Evolutionary conservation across 2,329 filamentous ascomycete genomes (phyloP), one percentile per base, ranked within the genome.

Genomic region (Rutstroemia sydowiana): DNA sequence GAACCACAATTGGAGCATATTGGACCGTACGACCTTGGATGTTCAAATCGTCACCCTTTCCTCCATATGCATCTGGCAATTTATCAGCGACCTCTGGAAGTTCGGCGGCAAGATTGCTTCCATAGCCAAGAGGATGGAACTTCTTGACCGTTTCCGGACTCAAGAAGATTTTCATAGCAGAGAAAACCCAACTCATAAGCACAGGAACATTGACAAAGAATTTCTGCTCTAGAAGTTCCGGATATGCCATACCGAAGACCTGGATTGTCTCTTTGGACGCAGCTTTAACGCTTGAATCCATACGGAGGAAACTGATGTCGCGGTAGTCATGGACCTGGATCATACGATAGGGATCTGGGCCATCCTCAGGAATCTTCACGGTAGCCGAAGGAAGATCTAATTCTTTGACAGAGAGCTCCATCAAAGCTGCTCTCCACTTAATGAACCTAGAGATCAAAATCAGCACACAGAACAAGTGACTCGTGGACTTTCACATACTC

Each of bases 131-230:
- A 42, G 86, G 86, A 63, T 88, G 85, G 70, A 90, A 88, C 67
- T 90, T 90, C 72, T 84, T 84, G 59, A 86, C 76, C 1, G 87
- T 90, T 64, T 85, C 84, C 45, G 82, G 75, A 28, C 84, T 81
- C 40, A 90, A 73, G 67, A 91, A 85, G 16, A 88, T 70, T 73
- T 89, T 90, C 73, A 90, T 84, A 49, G 84, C 77, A 18, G 75
- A 73, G 67, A 87, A 90, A 66, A 90, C 79, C 76, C 91, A 96
- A 52, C 88, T 87, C 91, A 96, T 96, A 63, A 96, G 76, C 51
- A 84, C 71, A 0, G 92, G 92, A 5, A 96, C 88, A 64, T 96
- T 96, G 71, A 96, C 87, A 66, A 96, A 96, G 77, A 91, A 96
- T 75, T 96, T 96, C 72, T 92, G 81, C 62, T 81, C 82, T 45